Conservation (phyloP, 1,284 basidiomycete species). For the Tylopilus orsonianus region DNA sequence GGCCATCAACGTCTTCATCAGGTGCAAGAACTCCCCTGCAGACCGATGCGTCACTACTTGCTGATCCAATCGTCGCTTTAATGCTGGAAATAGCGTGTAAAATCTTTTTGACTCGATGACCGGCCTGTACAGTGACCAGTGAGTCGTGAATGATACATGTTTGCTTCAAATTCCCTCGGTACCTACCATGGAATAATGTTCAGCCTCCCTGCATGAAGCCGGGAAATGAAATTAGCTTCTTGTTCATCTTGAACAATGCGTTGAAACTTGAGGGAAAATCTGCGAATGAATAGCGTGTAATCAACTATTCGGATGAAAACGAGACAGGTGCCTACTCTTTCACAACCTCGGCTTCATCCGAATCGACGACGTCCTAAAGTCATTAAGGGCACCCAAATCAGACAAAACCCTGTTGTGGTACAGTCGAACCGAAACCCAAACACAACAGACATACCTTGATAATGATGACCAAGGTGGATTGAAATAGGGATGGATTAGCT, state of each 20-base stretch:
- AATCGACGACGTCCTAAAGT: conserved; percentile 56
- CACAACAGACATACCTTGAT: conserved; percentile 46
- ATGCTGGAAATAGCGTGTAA: conserved; percentile 47
- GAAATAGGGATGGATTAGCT: conserved; percentile 57
- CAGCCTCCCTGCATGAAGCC: conserved; percentile 52
- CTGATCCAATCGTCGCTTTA: conserved; percentile 48
- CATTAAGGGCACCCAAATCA: background rate
- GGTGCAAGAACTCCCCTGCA: conserved; percentile 55
- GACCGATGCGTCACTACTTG: conserved; percentile 49
- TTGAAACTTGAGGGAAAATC: conserved; percentile 55
- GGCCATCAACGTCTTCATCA: conserved; percentile 64
- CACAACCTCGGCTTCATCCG: conserved; percentile 55
- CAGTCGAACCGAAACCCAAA: rapidly evolving
- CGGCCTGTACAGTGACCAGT: conserved; percentile 40
- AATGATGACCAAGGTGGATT: conserved; percentile 58
- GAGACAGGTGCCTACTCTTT: conserved; percentile 43
- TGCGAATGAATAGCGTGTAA: conserved; percentile 16
- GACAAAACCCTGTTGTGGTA: background rate
- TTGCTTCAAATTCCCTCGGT: background rate
- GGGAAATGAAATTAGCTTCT: conserved; percentile 59
- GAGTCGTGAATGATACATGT: no score
- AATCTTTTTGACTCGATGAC: conserved; percentile 62
- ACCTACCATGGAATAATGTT: conserved; percentile 53
- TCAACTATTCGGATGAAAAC: background rate
- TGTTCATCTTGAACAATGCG: conserved; percentile 59